These are phyloP conservation scores for Aspergillus brasiliensis DNA, from an alignment of 2,329 filamentous ascomycete species.

Conservation along the genomic window DNA sequence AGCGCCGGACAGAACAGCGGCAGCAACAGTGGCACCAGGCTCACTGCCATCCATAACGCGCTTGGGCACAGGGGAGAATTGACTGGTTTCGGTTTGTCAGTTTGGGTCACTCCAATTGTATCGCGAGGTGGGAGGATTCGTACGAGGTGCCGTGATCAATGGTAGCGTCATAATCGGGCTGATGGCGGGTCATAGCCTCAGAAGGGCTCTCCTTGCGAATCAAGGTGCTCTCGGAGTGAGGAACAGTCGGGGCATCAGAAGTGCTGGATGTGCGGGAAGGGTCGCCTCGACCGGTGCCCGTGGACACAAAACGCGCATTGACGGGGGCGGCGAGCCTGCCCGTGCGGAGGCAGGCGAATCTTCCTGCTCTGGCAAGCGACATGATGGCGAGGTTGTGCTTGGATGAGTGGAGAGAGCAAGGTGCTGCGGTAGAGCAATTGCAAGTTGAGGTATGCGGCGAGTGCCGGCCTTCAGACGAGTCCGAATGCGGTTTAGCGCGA, in stretches of 20 bases:
- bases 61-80: slow-evolving; percentile 88
- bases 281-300: slow-evolving; percentile 48
- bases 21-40: slow-evolving; percentile 71
- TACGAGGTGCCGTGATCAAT: slow-evolving; percentile 92
- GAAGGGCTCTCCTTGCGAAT: slow-evolving; percentile 54
- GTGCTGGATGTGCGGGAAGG: slow-evolving; percentile 58
- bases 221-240: slow-evolving; percentile 46
- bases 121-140: slow-evolving; percentile 33
- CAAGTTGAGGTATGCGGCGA: slow-evolving; percentile 35
- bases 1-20: slow-evolving; percentile 85
- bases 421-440: slow-evolving; percentile 36
- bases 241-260: slow-evolving; percentile 46
- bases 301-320: slow-evolving; percentile 42
- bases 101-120: slow-evolving; percentile 1
- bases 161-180: slow-evolving; percentile 78
- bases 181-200: slow-evolving; percentile 61
- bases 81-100: slow-evolving; percentile 56
- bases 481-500: slow-evolving; percentile 41
- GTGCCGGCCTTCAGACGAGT: slow-evolving; percentile 33
- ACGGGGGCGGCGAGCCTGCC: slow-evolving; percentile 32
- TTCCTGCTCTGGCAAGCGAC: slow-evolving; percentile 65
- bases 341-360: slow-evolving; percentile 37
- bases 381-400: slow-evolving; percentile 49
- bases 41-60: slow-evolving; percentile 90
- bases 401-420: slow-evolving; percentile 20